Evolutionary conservation across 371 early-diverging fungal genomes (phyloP), one percentile per base, ranked within the genome.

Genomic region (Mucor indicus): DNA sequence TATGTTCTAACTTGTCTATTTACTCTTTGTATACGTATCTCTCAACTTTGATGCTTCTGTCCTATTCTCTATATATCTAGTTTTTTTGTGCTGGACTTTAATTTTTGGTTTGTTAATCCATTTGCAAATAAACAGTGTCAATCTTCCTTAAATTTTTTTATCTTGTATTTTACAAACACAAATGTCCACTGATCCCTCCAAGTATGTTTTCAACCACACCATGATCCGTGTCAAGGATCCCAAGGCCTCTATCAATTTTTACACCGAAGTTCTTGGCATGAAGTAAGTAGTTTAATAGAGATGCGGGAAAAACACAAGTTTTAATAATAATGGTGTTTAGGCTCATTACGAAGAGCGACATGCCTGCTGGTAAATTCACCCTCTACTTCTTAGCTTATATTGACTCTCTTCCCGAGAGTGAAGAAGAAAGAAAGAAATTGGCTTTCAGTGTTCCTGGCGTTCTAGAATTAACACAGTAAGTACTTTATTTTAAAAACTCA

Each of bases 221-320:
- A 90, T 89, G 90, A 75, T 86, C 72, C 83, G 91, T 44, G 82
- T 89, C 53, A 87, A 80, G 76, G 91, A 93, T 67, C 87, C 90
- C 29, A 57, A 83, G 60, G 77, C 68, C 17, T 90, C 91, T 11
- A 29, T 89, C 30, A 57, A 83, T 48, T 93, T 93, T 48, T 93
- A 93, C 59, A 55, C 73, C 25, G 79, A 87, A 31, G 69, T 85
- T 17, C 76, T 91, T 37, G 93, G 93, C 42, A 91, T 93, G 92
- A 88, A 82, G 87, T 85, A 79, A 53, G 53, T 53, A 17, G 1
- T 8, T 27, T 21, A 13, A 29, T 4, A 31, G 32, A 22, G 22
- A 31, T 39, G 4, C 8, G n/a, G 12, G 6, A 42, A 35, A 44
- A n/a, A 43, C 20, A 43, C 15, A n/a, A 33, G 8, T 35, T 1